A percentile compares a stretch with the other conserved stretches of the same genome.
These are phyloP conservation scores for Eutypella sp. DNA, from an alignment of 2,329 filamentous ascomycete species.

Conservation along the genomic window DNA sequence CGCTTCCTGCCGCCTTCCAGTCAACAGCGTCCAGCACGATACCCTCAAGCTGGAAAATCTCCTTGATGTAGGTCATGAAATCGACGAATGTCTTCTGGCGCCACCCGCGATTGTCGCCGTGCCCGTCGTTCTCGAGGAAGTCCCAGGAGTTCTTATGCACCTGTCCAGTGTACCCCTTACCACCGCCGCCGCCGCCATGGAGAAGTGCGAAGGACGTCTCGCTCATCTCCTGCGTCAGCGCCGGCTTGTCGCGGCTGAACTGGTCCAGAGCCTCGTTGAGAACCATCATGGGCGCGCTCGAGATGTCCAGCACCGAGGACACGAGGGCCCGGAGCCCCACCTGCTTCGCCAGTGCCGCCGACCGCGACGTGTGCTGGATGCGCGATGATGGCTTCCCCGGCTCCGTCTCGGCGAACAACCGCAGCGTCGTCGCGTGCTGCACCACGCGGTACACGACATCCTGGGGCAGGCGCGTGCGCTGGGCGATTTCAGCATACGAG, in stretches of 20 bases:
- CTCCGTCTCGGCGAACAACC: conserved; percentile 30
- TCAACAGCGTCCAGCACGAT: conserved; percentile 29
- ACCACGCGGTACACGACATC: conserved; percentile 34
- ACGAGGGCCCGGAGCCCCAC: conserved; percentile 31
- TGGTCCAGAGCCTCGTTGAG: conserved; percentile 28
- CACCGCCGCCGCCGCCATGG: no score
- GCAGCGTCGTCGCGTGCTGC: conserved; percentile 33
- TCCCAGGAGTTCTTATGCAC: conserved; percentile 34
- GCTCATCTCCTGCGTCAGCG: conserved; percentile 28
- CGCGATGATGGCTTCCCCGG: conserved; percentile 18
- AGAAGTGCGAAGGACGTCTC: conserved; percentile 33
- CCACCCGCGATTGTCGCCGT: conserved; percentile 33
- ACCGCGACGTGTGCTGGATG: conserved; percentile 33
- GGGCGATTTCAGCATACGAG: conserved; percentile 36
- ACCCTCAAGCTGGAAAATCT: conserved; percentile 33
- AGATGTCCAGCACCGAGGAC: conserved; percentile 32
- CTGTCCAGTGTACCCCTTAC: conserved; percentile 22
- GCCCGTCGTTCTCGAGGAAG: conserved; percentile 35
- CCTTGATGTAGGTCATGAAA: conserved; percentile 36
- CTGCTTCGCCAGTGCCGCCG: conserved; percentile 31
- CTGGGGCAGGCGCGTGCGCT: conserved; percentile 30
- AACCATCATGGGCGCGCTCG: conserved; percentile 31
- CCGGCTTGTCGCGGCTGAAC: conserved; percentile 25
- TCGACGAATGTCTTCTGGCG: conserved; percentile 33
- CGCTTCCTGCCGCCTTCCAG: conserved; percentile 31